These are phyloP conservation scores for Trichothecium roseum DNA, from an alignment of 2,329 filamentous ascomycete species.

Conservation along the genomic window DNA sequence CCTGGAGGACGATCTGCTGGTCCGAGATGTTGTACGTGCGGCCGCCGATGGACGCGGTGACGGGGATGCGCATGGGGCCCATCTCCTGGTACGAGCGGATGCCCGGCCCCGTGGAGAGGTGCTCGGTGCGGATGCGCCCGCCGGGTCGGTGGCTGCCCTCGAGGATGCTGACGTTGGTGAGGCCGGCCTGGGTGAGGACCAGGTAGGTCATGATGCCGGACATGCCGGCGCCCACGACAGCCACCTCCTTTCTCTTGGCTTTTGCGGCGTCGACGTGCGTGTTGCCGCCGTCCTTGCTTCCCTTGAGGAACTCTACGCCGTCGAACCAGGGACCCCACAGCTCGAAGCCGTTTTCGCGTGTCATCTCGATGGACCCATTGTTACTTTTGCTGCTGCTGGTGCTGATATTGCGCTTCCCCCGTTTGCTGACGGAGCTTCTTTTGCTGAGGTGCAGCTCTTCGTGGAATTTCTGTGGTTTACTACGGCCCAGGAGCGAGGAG, in stretches of 20 bases:
- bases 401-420: too few species aligned
- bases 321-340: conserved; percentile 53
- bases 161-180: conserved; percentile 50
- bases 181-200: conserved; percentile 37
- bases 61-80: conserved; percentile 51
- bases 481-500: too few species aligned
- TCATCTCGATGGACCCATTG: too few species aligned
- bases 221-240: conserved; percentile 57
- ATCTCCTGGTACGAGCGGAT: conserved; percentile 59
- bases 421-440: too few species aligned
- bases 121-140: conserved; percentile 53
- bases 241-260: conserved; percentile 46
- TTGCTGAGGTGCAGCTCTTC: too few species aligned
- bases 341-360: conserved; percentile 9
- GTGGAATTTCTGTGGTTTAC: too few species aligned
- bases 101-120: conserved; percentile 46
- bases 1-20: conserved; percentile 54
- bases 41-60: too few species aligned
- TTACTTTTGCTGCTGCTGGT: too few species aligned
- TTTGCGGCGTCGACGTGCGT: conserved; percentile 33
- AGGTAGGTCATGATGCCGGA: conserved; percentile 51
- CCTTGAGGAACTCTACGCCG: conserved; percentile 48
- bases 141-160: conserved; percentile 52
- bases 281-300: conserved; percentile 18
- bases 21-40: conserved; percentile 45